phyloP scores from a whole-genome alignment of 169 alveolate species.

The Cryptosporidium meleagridis region DNA sequence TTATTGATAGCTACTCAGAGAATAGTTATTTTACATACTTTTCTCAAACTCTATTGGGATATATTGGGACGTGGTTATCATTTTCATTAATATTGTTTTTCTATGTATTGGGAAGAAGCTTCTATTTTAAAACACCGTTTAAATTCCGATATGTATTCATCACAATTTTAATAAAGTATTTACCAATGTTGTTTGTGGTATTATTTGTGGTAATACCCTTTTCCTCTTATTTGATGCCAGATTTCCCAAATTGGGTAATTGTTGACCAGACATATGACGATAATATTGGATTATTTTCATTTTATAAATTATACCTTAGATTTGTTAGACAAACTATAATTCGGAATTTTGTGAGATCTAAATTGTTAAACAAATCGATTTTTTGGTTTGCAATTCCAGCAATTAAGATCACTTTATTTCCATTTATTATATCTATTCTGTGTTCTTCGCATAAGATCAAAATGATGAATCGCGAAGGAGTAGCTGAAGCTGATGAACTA shows the following conservation, averaged over 20 bases:
- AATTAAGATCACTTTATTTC: conserved; percentile 39
- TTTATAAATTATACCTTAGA: conserved; percentile 17
- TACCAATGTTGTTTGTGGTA: conserved; percentile 20
- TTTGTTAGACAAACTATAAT: neutral
- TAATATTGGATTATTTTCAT: conserved; percentile 17
- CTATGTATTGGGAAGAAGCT: conserved; percentile 48
- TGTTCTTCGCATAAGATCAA: conserved; percentile 44
- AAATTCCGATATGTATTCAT: conserved; percentile 24
- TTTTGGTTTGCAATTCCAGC: conserved; percentile 48
- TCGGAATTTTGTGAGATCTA: conserved; percentile 11
- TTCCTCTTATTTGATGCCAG: conserved; percentile 62
- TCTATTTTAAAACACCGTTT: conserved; percentile 48
- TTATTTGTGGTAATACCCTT: conserved; percentile 12
- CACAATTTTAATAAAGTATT: conserved; percentile 15
- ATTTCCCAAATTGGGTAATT: conserved; percentile 28
- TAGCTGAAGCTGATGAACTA: neutral
- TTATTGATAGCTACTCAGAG: conserved; percentile 15
- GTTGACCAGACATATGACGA: neutral
- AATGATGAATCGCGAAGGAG: conserved; percentile 4
- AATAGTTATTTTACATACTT: conserved; percentile 48
- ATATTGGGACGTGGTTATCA: conserved; percentile 60
- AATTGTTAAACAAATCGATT: neutral
- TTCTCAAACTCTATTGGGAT: conserved; percentile 46
- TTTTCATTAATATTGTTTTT: conserved; percentile 34
- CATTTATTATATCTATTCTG: conserved; percentile 25